These are phyloP conservation scores for Fusarium cicatricum DNA, from an alignment of 2,329 filamentous ascomycete species.

Conservation along the genomic window DNA sequence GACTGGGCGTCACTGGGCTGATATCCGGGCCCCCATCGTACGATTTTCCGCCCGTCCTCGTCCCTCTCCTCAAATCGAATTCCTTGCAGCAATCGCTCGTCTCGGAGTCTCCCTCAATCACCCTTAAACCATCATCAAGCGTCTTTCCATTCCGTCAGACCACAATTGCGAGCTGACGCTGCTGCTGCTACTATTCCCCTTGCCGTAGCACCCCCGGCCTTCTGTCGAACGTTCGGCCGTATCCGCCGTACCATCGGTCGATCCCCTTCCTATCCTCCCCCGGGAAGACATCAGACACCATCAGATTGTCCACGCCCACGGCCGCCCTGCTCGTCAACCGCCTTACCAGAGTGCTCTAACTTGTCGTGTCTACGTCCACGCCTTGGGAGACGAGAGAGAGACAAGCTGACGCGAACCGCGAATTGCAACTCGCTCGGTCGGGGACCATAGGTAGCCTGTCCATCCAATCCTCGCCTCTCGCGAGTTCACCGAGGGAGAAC, in stretches of 20 bases:
- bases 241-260: slow-evolving; percentile 40
- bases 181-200: too few relatives aligned
- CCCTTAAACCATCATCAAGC: slow-evolving; percentile 34
- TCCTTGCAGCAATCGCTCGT: slow-evolving; percentile 40
- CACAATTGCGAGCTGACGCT: slow-evolving; percentile 34
- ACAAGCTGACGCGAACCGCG: slow-evolving; percentile 9
- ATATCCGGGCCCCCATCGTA: slow-evolving; percentile 44
- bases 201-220: slow-evolving; percentile 33
- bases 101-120: slow-evolving; percentile 35
- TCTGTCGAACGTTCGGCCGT: slow-evolving; percentile 38
- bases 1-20: slow-evolving; percentile 41
- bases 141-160: slow-evolving; percentile 37
- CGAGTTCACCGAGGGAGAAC: slow-evolving; percentile 7
- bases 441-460: slow-evolving; percentile 6
- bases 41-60: slow-evolving; percentile 40
- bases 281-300: slow-evolving; percentile 7
- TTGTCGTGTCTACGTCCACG: slow-evolving; percentile 24
- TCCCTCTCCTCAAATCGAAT: slow-evolving; percentile 41
- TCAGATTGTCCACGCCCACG: slow-evolving; percentile 5
- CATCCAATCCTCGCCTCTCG: slow-evolving; percentile 19
- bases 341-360: slow-evolving; percentile 7
- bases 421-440: neutral
- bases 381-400: slow-evolving; percentile 4
- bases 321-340: neutral
- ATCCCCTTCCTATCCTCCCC: slow-evolving; percentile 21